Evolutionary conservation across 2,329 filamentous ascomycete species (phyloP).

Genomic region (Cephalotrichum gorgonifer): DNA sequence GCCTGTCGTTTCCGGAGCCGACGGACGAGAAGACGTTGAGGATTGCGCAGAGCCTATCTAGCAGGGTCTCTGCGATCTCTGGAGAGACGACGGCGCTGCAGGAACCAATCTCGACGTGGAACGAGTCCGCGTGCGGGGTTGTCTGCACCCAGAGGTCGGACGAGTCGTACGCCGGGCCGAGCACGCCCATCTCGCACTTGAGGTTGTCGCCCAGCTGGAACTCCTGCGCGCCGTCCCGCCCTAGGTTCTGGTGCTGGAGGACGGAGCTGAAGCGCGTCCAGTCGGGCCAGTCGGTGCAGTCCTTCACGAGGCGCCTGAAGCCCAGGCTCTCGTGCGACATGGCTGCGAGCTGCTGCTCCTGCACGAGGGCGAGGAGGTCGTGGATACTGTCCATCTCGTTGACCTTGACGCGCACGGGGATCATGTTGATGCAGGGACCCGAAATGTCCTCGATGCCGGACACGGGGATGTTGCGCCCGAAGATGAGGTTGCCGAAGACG

Average conservation of each 20-base stretch:
- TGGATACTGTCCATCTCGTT: slow-evolving; percentile 19
- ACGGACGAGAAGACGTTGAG: neutral
- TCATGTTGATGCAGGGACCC: slow-evolving; percentile 29
- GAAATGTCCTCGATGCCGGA: slow-evolving; percentile 13
- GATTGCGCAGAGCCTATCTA: neutral
- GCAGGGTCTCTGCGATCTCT: neutral
- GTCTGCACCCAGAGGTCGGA: slow-evolving; percentile 1
- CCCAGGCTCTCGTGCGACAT: slow-evolving; percentile 16
- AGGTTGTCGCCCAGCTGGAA: neutral
- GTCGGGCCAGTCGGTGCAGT: slow-evolving; percentile 19
- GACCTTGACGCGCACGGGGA: slow-evolving; percentile 27
- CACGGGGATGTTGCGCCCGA: slow-evolving; percentile 24
- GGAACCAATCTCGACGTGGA: neutral
- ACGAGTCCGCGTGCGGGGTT: neutral
- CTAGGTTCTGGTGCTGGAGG: slow-evolving; percentile 18
- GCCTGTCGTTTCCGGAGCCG: neutral
- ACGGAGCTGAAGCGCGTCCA: slow-evolving; percentile 17
- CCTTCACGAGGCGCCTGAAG: slow-evolving; percentile 17
- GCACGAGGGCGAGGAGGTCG: slow-evolving; percentile 25
- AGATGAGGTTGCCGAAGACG: slow-evolving; percentile 29
- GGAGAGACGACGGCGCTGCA: neutral
- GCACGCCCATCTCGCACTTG: neutral
- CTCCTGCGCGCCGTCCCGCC: slow-evolving; percentile 1
- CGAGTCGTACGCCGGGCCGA: slow-evolving; percentile 1
- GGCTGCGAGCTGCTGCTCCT: slow-evolving; percentile 25